Base-by-base conservation (phyloP, 257 asterid genomes). In the Solanum pennellii region DNA sequence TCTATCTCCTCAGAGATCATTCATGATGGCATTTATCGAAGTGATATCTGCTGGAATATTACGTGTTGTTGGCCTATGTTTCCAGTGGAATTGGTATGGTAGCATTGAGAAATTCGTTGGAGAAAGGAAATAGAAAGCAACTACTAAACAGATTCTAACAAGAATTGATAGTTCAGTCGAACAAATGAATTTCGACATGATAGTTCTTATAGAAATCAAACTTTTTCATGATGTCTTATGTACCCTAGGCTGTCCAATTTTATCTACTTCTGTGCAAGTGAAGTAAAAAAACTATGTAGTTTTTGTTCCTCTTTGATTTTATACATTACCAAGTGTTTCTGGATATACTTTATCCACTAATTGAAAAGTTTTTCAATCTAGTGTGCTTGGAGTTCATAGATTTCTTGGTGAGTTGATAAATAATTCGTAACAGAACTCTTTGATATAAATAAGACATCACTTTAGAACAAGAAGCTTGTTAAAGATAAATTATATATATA, bases 1-100 rank as follows among this genome's bases (percentile, higher is more conserved):
- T 62, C 89, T 97, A 35, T 95, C 98, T 56, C 99, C 99, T 39
- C 99, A 97, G 92, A 95, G 98, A 89, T 97, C 99, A 10, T 92
- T 60, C 76, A 65, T 93, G 39, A 90, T 91, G 96, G 99, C 99
- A 29, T 95, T 96, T 65, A 88, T 95, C 56, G 99, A 97, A 94
- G 93, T 96, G 73, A 89, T 88, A 92, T 88, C 93, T 15, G 91
- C 93, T 20, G 93, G 98, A 65, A 6, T 95, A 42, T 41, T 91
- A 86, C 98, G 98, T 21, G 88, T 95, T 41, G 97, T 83, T n/a
- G 98, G 93, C 88, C 90, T 97, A 33, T 87, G 96, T 89, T 93
- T 95, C 90, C 99, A 96, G 35, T 94, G 99, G 98, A 92, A 91
- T 87, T 97, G 99, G 99, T 95, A 89, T n/a, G 86, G 87, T 56